These are phyloP conservation scores for Phoma sp. DNA, from an alignment of 2,329 filamentous ascomycete genomes.

Conservation along the genomic window DNA sequence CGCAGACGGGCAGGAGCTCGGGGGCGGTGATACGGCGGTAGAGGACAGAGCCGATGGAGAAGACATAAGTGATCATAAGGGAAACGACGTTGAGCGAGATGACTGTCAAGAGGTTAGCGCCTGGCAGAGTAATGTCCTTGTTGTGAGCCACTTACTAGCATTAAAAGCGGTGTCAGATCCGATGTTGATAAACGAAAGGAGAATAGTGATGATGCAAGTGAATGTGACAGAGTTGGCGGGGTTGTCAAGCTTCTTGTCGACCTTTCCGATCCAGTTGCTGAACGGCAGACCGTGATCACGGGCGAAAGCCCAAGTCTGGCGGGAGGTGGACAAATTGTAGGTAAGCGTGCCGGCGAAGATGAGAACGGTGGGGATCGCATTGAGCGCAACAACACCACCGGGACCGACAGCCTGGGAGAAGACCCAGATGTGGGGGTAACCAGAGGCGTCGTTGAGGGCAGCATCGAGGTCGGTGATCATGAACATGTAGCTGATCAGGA, in stretches of 20 bases:
- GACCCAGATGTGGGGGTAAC: slow-evolving; percentile 47
- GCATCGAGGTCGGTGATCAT: slow-evolving; percentile 41
- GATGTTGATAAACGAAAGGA: slow-evolving; percentile 44
- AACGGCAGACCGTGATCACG: slow-evolving; percentile 46
- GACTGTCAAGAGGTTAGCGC: slow-evolving; percentile 30
- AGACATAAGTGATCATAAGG: slow-evolving; percentile 51
- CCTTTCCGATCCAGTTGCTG: slow-evolving; percentile 35
- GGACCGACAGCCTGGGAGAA: slow-evolving; percentile 35
- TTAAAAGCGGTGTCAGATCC: slow-evolving; percentile 46
- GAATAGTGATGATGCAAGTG: slow-evolving; percentile 37
- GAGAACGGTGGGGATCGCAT: slow-evolving; percentile 39
- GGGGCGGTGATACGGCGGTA: slow-evolving; percentile 48
- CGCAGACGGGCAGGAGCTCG: slow-evolving; percentile 45
- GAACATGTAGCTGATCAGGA: slow-evolving; percentile 44
- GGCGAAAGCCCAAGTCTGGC: slow-evolving; percentile 47
- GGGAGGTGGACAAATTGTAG: slow-evolving; percentile 40
- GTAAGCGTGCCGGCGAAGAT: slow-evolving; percentile 42
- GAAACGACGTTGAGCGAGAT: slow-evolving; percentile 49
- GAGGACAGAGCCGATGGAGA: slow-evolving; percentile 51
- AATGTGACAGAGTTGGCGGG: slow-evolving; percentile 43
- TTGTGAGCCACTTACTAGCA: slow-evolving; percentile 27
- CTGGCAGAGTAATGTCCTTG: not conserved
- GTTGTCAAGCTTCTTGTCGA: slow-evolving; percentile 35
- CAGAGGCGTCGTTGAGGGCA: slow-evolving; percentile 36
- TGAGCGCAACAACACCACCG: slow-evolving; percentile 38